Evolutionary conservation across 2,329 filamentous ascomycete species (phyloP), one percentile per base, ranked within the genome.

Genomic region (Fusarium heterosporum): DNA sequence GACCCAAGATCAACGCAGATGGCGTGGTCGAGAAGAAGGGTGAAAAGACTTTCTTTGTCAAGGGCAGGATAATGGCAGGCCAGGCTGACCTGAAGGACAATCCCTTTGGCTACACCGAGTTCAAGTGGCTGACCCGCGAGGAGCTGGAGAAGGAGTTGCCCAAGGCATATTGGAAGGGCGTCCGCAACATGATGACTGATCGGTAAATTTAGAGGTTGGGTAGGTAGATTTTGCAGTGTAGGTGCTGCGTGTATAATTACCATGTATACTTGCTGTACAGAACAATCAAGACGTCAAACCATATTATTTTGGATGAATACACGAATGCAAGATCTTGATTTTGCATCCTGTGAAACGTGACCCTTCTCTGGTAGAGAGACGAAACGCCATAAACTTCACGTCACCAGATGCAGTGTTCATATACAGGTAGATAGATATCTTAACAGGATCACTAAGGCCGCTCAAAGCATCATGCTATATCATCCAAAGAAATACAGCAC

Each of bases 31-130:
- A 78, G 59, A 71, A 77, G 69, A 80, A 84, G 56, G 93, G 92
- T 53, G 87, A 91, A 74, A 97, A 97, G 85, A 90, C 89, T 4
- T 99, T 99, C 80, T 97, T 97, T 85, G 88, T 98, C 84, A 98
- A 98, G 84, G 92, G 89, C 49, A 88, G 96, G 66, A 98, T 99
- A 78, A 93, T 98, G 91, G 93, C 94, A 32, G 96, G 96, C n/a
- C 96, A 98, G 81, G 93, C 91, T 29, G 87, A 97, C 78, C 79
- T 98, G 51, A 82, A 83, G 64, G 84, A 83, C 60, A 97, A 96
- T 80, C 81, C 83, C 63, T 85, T 91, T 56, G 91, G 90, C 8
- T 83, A 96, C 53, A 84, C 85, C 53, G 93, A 97, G 77, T 99
- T 96, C 82, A 89, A 92, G 81, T 99, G 96, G 96, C 80, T 98